Evolutionary conservation across 768 basidiomycete species (phyloP).

Genomic region (Sistotremastrum suecicum): DNA sequence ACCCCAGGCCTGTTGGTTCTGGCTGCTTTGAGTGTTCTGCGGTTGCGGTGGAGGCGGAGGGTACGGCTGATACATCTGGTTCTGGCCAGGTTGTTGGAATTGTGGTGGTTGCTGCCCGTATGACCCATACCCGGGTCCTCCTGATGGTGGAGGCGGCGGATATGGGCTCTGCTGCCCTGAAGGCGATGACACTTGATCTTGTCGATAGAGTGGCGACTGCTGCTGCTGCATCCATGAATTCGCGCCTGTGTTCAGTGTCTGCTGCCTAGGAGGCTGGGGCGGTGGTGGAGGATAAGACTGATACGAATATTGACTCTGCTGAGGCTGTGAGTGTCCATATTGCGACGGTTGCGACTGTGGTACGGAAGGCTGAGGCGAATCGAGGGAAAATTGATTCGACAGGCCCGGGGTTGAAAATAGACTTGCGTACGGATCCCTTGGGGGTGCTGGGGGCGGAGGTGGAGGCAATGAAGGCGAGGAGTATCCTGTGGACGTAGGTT

Average conservation of each 20-base stretch:
- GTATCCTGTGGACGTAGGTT: conserved; percentile 4
- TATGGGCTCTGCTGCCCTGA: conserved; percentile 1
- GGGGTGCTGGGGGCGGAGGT: conserved; percentile 14
- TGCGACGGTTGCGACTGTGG: conserved; percentile 6
- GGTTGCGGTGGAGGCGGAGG: no score
- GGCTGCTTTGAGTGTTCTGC: no score
- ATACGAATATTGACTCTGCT: neutral
- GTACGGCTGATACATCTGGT: no score
- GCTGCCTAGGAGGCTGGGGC: conserved; percentile 15
- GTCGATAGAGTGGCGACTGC: conserved; percentile 12
- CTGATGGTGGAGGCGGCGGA: conserved; percentile 17
- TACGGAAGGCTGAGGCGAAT: neutral
- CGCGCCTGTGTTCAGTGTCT: conserved; percentile 10
- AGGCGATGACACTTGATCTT: conserved; percentile 10
- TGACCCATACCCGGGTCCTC: no score
- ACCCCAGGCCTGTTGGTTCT: no score
- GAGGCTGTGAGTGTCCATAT: neutral
- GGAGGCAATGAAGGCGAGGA: conserved; percentile 11
- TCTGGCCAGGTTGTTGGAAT: no score
- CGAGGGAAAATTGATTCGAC: neutral
- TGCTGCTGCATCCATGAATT: conserved; percentile 5
- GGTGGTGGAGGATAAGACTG: conserved; percentile 9
- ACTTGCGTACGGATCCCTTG: conserved; percentile 9
- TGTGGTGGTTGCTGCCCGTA: no score
- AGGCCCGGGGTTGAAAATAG: conserved; percentile 6